Evolutionary conservation across 768 basidiomycete species (phyloP), one percentile per base, ranked within the genome.

Genomic region (Royoungia palumana): DNA sequence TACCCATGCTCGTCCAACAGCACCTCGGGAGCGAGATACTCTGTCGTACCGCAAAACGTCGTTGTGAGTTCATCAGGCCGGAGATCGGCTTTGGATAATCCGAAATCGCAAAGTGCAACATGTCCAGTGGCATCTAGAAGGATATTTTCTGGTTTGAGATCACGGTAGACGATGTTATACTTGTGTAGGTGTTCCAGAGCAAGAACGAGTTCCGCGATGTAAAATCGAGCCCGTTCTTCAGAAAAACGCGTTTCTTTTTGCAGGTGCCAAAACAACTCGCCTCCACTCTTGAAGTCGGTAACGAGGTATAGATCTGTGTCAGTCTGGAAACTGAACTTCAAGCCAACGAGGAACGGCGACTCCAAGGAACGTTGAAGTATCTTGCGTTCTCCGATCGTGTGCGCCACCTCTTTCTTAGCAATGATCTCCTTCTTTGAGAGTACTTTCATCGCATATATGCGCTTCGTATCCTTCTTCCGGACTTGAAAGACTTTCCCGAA

Each of bases 381-480:
- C 76, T 98, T 98, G 70, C 96, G 87, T 71, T 99, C 96, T 58
- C 96, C 96, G 48, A 99, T 98, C 14, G 96, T 99, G 68, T 99
- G 96, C 9, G 95, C 95, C 38, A 99, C 93, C 69, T 99, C 96
- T 71, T 98, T 98, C 78, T 97, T 98, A 21, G 91, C 94, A 46
- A 98, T 83, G 60, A 99, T 98, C 71, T 99, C 96, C 76, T 92
- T 94, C 74, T 99, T 99, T 27, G 91, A 94, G 34, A 99, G 79
- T 48, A 98, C 91, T 65, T 99, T 99, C 95, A 99, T 98, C 44
- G 96, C 96, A 74, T 97, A 99, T 72, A 99, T 98, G 39, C 96
- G 89, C 69, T 92, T 89, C 35, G 96, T 99, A 73, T 99, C 94
- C 67, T 78, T 85, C 73, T 99, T 99, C 53, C 96, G 90, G 41